Percentiles rank a stretch among this genome's conserved stretches.
Conservation (phyloP, 352 stramenopile genomes). For the Phytophthora agathidicida region DNA sequence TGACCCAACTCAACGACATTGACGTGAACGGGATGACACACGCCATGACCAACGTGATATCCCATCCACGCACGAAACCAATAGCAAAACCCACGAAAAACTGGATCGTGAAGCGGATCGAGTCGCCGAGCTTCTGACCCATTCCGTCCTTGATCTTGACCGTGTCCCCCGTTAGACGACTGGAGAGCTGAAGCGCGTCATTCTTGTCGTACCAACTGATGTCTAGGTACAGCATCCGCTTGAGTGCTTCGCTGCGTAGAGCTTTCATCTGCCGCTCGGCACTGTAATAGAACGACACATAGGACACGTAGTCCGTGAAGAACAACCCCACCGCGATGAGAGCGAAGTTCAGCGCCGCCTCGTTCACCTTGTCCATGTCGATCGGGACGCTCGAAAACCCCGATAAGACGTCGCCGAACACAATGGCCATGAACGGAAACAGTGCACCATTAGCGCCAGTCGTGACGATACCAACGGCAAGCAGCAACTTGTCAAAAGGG, state of each 20-base stretch:
- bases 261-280: slow-evolving; percentile 50
- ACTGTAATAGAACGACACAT: slow-evolving; percentile 38
- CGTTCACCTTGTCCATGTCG: slow-evolving; percentile 31
- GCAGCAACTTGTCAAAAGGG: slow-evolving; percentile 29
- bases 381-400: slow-evolving; percentile 32
- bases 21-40: slow-evolving; percentile 39
- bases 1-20: slow-evolving; percentile 34
- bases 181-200: slow-evolving; percentile 39
- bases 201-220: slow-evolving; percentile 54
- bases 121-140: slow-evolving; percentile 46
- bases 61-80: slow-evolving; percentile 43
- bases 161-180: slow-evolving; percentile 40
- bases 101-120: slow-evolving; percentile 38
- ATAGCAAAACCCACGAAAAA: slow-evolving; percentile 43
- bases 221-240: slow-evolving; percentile 50
- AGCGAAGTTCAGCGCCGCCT: slow-evolving; percentile 31
- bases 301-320: slow-evolving; percentile 39
- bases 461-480: slow-evolving; percentile 32
- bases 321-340: slow-evolving; percentile 46
- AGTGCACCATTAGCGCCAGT: slow-evolving; percentile 39
- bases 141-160: slow-evolving; percentile 59
- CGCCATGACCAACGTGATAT: slow-evolving; percentile 50
- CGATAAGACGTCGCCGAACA: slow-evolving; percentile 46
- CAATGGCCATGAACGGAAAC: slow-evolving; percentile 50
- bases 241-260: slow-evolving; percentile 37